Base-by-base conservation (phyloP, 352 stramenopile genomes). In the Thalassiosira mediterranea region DNA sequence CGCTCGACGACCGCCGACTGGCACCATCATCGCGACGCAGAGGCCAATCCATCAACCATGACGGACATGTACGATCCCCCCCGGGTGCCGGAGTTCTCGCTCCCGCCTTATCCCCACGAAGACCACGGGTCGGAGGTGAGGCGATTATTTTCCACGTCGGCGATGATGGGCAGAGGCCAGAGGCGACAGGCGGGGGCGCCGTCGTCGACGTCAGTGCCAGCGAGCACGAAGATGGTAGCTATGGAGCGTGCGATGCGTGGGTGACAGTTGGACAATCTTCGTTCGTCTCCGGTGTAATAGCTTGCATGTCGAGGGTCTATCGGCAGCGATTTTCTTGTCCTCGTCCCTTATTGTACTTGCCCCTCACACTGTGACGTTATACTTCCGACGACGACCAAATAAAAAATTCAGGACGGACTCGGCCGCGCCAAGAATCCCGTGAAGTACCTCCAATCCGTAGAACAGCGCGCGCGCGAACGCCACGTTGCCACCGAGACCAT, bases 401-500 rank as follows among this genome's bases (percentile, higher is more conserved):
- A 53, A 56, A 53, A 25, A 62, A 2, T n/a, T 61, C 11, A 82
- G 74, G 62, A 67, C n/a, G 74, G 74, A 53, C 53, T 71, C 21
- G 86, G 86, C 44, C 67, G 88, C 31, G 86, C 86, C 31, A 81
- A 83, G 51, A 83, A 93, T 76, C 84, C 88, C 5, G 86, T 93
- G 4, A 88, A 83, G 64, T 92, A 87, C 51, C 72, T 91, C n/a
- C 79, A 88, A 71, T 81, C 86, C 46, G 80, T 81, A 8, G 88
- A 93, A 76, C 86, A 93, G 81, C 79, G 88, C 11, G 84, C 86
- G 25, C 75, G 88, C 44, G 88, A 93, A 76, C 85, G 86, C 46
- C 88, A 93, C 61, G 84, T 93, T 1, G 88, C 86, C 0, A 80
- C 82, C 58, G 88, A 93, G 64, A 93, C 88, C 1, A 84, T 93